Evolutionary conservation across 352 stramenopile species (phyloP).

Genomic region (Globisporangium perplexum): DNA sequence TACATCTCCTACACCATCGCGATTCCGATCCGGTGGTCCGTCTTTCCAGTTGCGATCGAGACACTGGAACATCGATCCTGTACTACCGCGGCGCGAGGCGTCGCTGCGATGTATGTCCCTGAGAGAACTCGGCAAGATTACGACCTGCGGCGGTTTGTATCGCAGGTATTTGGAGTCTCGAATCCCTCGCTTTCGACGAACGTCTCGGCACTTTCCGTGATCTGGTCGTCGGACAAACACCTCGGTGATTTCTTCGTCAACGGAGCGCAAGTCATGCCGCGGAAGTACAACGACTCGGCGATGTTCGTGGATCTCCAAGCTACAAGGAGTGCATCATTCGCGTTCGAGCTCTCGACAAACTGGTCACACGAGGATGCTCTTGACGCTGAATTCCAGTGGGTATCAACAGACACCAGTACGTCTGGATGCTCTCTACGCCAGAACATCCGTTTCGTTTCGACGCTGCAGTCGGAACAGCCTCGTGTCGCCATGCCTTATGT

Average conservation of each 20-base stretch:
- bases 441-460: constrained; percentile 13
- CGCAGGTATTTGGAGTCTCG: not conserved
- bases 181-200: not conserved
- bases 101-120: constrained; percentile 2
- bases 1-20: constrained; percentile 5
- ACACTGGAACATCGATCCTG: constrained; percentile 9
- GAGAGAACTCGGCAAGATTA: constrained; percentile 2
- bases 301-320: constrained; percentile 4
- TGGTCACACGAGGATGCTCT: not conserved
- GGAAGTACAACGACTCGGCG: constrained; percentile 10
- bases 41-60: constrained; percentile 1
- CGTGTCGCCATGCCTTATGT: constrained; percentile 13
- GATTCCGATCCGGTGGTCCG: constrained; percentile 18
- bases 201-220: not conserved
- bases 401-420: not conserved
- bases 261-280: not conserved
- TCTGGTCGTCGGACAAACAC: constrained; percentile 4
- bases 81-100: not conserved
- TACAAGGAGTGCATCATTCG: not conserved
- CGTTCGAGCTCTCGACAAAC: constrained; percentile 1
- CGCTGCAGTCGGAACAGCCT: constrained; percentile 5
- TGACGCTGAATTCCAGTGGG: constrained; percentile 16
- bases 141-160: not conserved
- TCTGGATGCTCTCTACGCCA: constrained; percentile 11
- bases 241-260: constrained; percentile 7